Evolutionary conservation across 2,329 filamentous ascomycete species (phyloP).

Genomic region (Trichoderma sp.): DNA sequence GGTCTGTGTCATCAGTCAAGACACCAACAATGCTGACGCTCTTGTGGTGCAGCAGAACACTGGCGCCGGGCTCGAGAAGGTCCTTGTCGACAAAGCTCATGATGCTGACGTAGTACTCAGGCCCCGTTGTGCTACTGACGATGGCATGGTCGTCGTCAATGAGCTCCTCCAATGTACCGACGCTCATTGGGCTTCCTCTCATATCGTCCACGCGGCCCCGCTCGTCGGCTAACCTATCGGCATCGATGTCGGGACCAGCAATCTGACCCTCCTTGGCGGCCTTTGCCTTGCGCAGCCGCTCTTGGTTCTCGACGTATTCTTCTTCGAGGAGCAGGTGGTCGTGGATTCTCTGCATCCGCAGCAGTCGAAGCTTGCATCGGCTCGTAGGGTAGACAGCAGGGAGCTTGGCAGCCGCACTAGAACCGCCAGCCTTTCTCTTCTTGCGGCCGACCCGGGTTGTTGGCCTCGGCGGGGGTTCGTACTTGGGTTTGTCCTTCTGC

Average conservation of each 20-base stretch:
- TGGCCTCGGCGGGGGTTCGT: conserved; percentile 94
- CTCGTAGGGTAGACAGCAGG: conserved; percentile 92
- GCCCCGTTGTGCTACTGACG: conserved; percentile 93
- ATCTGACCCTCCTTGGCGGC: conserved; percentile 66
- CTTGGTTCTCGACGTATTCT: conserved; percentile 98
- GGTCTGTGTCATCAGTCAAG: conserved; percentile 92
- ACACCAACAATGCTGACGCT: conserved; percentile 97
- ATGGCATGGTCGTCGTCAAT: conserved; percentile 99
- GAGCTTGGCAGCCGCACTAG: conserved; percentile 91
- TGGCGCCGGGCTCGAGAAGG: conserved; percentile 90
- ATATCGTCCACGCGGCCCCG: conserved; percentile 94
- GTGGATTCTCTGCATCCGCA: conserved; percentile 98
- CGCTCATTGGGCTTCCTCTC: conserved; percentile 97
- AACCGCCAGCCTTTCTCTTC: conserved; percentile 95
- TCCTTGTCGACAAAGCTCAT: conserved; percentile 99
- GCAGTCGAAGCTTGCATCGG: conserved; percentile 92
- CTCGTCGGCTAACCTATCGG: conserved; percentile 90
- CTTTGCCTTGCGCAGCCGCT: conserved; percentile 90
- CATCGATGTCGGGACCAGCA: conserved; percentile 66
- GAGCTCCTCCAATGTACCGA: conserved; percentile 95
- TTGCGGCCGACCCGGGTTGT: conserved; percentile 96
- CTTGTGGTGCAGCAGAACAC: conserved; percentile 94
- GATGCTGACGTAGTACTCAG: conserved; percentile 99
- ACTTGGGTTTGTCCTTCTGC: conserved; percentile 99
- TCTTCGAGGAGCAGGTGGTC: conserved; percentile 96